Percentiles rank a stretch among this genome's conserved stretches.
Evolutionary conservation across 2,329 filamentous ascomycete genomes (phyloP).

Genomic region (Colletotrichum spinosum): DNA sequence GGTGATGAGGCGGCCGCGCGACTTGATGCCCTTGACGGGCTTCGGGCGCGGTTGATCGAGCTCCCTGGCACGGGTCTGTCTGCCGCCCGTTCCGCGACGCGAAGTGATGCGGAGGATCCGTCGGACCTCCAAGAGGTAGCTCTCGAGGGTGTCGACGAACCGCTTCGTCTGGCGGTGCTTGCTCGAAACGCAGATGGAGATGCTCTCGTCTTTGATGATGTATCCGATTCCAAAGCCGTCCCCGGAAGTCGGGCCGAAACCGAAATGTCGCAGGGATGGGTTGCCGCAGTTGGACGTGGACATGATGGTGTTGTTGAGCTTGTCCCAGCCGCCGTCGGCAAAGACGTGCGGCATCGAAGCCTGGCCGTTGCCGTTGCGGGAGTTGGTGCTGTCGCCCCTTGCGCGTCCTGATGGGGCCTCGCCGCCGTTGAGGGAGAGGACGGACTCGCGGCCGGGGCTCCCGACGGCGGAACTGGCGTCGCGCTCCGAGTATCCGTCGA

Average conservation of each 20-base stretch:
- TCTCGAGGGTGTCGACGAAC: constrained; percentile 89
- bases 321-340: constrained; percentile 91
- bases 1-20: constrained; percentile 78
- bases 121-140: constrained; percentile 90
- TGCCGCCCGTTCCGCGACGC: constrained; percentile 51
- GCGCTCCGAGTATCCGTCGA: constrained; percentile 61
- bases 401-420: constrained; percentile 40
- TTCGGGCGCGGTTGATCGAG: constrained; percentile 57
- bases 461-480: constrained; percentile 59
- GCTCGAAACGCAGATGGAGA: constrained; percentile 91
- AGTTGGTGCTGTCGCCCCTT: constrained; percentile 67
- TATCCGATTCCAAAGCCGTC: constrained; percentile 98
- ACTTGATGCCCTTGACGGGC: constrained; percentile 68
- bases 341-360: constrained; percentile 81
- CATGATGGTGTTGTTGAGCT: constrained; percentile 91
- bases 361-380: constrained; percentile 54
- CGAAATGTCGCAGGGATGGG: constrained; percentile 92
- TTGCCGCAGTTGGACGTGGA: constrained; percentile 99
- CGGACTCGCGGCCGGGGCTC: constrained; percentile 65
- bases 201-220: constrained; percentile 95
- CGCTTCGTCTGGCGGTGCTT: constrained; percentile 95
- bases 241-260: constrained; percentile 92
- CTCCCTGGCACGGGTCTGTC: constrained; percentile 65
- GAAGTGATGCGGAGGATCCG: constrained; percentile 81
- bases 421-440: constrained; percentile 55